Base-by-base conservation (phyloP, 345 rosid genomes). In the Viola odorata region DNA sequence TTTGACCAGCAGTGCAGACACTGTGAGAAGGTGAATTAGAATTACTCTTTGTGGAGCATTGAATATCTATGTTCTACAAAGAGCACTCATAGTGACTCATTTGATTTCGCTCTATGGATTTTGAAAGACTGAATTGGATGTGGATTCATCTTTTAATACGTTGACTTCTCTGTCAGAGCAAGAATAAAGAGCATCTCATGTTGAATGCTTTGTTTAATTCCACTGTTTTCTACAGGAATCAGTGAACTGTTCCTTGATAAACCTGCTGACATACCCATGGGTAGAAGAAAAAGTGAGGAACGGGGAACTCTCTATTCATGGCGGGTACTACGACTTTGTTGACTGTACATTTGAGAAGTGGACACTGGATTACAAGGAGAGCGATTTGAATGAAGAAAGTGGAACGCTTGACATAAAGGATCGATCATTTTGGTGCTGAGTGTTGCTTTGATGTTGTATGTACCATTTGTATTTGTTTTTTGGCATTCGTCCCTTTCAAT, bases 321-420 rank as follows among this genome's bases (percentile, higher is more conserved):
- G 97, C 32, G 94, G 97, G 49, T 95, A 95, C 80, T 95, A 95
- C 54, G 75, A 91, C 71, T 88, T 95, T 45, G 63, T 85, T 3
- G 75, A 84, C 70, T 91, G 97, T 73, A 70, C 96, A 2, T 95
- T 91, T 45, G 95, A 88, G 95, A 95, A 86, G 79, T 95, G 99
- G 97, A 86, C 97, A 0, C 73, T 95, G 53, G 96, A 94, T 69
- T 84, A 88, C 67, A 47, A 40, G 44, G 80, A 61, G 67, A 80
- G 78, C 71, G 76, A 69, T 32, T 60, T 45, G 63, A 71, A 67
- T 32, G 88, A 62, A 62, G 73, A 77, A 42, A 69, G 44, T 12
- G 73, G 72, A 16, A 68, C 64, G 54, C 61, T 79, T 41, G 76
- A 78, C n/a, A 77, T 86, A 16, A 86, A 82, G 66, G 64, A 81